Conservation (phyloP, 768 basidiomycete species). For the Pholiota molesta region DNA sequence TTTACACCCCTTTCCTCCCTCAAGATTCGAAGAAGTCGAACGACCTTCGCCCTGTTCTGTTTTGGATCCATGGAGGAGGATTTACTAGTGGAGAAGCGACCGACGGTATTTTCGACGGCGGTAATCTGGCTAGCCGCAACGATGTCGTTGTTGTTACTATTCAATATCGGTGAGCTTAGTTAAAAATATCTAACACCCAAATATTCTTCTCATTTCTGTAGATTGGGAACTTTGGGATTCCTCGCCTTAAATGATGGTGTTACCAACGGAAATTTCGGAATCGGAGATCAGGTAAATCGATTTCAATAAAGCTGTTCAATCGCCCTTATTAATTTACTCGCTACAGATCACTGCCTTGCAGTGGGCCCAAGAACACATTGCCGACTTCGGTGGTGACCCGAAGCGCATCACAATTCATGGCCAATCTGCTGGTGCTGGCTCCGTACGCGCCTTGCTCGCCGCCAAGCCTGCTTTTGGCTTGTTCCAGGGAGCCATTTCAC, state of each 20-base stretch:
- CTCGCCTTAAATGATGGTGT: slow-evolving; percentile 43
- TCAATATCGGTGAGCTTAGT: slow-evolving; percentile 41
- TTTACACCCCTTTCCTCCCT: slow-evolving; percentile 45
- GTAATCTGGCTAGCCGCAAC: slow-evolving; percentile 44
- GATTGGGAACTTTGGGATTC: slow-evolving; percentile 45
- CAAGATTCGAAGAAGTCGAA: slow-evolving; percentile 14
- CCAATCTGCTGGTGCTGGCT: slow-evolving; percentile 54
- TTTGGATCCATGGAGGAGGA: slow-evolving; percentile 56
- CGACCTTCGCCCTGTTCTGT: slow-evolving; percentile 43
- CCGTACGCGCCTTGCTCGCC: slow-evolving; percentile 41
- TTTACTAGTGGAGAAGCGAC: slow-evolving; percentile 43
- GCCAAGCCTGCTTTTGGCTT: slow-evolving; percentile 37
- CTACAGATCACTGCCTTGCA: slow-evolving; percentile 38
- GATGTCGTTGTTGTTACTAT: slow-evolving; percentile 43
- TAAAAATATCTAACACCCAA: slow-evolving; percentile 32
- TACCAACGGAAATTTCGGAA: slow-evolving; percentile 48
- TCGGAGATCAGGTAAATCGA: slow-evolving; percentile 42
- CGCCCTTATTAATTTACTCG: neutral
- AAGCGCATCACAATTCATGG: slow-evolving; percentile 54
- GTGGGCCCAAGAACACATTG: slow-evolving; percentile 54
- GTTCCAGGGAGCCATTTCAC: slow-evolving; percentile 42
- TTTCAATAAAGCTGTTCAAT: neutral
- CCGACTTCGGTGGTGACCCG: slow-evolving; percentile 61
- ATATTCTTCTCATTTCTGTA: slow-evolving; percentile 27
- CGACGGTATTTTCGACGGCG: slow-evolving; percentile 45